Percentiles rank a stretch among this genome's conserved stretches.
These are phyloP conservation scores for Phialemonium atrogriseum DNA, from an alignment of 2,329 filamentous ascomycete species.

Conservation along the genomic window DNA sequence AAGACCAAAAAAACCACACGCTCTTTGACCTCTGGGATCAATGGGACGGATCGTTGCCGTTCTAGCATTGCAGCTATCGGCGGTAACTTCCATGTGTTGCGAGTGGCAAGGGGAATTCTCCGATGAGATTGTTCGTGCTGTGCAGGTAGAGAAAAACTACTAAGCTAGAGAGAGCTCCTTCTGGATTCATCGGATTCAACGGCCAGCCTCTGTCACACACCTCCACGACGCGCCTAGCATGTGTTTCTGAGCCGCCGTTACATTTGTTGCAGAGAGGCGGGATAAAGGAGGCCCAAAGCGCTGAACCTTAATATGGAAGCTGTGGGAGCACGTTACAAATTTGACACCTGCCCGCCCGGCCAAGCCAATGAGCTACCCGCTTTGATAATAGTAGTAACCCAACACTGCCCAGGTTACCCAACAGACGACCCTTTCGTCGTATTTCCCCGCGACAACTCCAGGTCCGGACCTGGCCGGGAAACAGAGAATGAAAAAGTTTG, in stretches of 20 bases:
- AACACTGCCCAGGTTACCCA: no score
- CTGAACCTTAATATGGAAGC: slow-evolving; percentile 10
- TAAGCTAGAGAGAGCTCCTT: not conserved
- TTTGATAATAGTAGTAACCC: no score
- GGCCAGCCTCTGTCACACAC: not conserved
- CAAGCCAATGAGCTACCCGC: slow-evolving; percentile 6
- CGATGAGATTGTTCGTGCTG: no score
- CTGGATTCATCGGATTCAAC: not conserved
- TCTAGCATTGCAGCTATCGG: not conserved
- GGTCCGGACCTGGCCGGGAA: not conserved
- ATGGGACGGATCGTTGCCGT: not conserved
- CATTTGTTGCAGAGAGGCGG: slow-evolving; percentile 9
- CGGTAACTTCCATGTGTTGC: no score
- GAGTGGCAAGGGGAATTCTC: no score
- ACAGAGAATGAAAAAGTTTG: not conserved
- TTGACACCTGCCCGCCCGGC: slow-evolving; percentile 7
- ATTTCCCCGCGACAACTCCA: slow-evolving; percentile 4
- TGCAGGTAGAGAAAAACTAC: no score
- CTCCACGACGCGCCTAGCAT: not conserved
- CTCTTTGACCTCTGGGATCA: slow-evolving; percentile 3
- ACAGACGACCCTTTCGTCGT: no score
- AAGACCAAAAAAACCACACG: not conserved
- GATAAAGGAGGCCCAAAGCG: slow-evolving; percentile 14
- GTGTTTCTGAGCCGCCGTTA: slow-evolving; percentile 10
- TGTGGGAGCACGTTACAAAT: slow-evolving; percentile 9